Evolutionary conservation across 2,329 filamentous ascomycete species (phyloP).

Genomic region (Claviceps quebecensis): DNA sequence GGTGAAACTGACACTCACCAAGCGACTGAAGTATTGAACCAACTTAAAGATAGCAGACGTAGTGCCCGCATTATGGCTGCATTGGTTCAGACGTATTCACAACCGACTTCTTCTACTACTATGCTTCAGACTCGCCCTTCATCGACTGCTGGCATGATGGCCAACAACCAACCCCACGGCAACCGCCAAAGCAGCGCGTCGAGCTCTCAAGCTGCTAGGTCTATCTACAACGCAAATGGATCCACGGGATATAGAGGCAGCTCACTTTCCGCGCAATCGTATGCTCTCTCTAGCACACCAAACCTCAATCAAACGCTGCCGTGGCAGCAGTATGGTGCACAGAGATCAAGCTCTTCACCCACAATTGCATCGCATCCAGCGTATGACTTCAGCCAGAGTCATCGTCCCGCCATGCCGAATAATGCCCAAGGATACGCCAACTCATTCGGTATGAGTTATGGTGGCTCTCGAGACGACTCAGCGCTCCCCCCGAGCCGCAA

Average conservation of each 20-base stretch:
- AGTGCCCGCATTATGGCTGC: conserved; percentile 54
- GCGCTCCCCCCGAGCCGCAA: conserved; percentile 28
- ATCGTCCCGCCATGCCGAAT: conserved; percentile 15
- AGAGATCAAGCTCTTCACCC: conserved; percentile 34
- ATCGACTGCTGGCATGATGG: conserved; percentile 35
- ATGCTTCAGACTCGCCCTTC: conserved; percentile 63
- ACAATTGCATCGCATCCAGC: conserved; percentile 21
- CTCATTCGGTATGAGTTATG: conserved; percentile 20
- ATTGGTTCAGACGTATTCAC: conserved; percentile 67
- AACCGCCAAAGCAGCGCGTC: conserved; percentile 35
- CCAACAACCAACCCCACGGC: conserved; percentile 33
- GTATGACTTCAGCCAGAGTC: conserved; percentile 12
- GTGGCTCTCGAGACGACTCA: conserved; percentile 39
- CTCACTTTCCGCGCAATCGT: conserved; percentile 53
- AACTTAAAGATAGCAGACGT: neutral
- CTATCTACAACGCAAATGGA: conserved; percentile 17
- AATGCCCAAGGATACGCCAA: conserved; percentile 26
- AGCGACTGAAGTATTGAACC: neutral
- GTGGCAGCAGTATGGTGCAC: conserved; percentile 35
- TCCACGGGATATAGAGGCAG: conserved; percentile 39
- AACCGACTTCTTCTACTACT: conserved; percentile 58
- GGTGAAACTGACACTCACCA: neutral
- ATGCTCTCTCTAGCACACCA: conserved; percentile 62
- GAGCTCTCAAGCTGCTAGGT: conserved; percentile 18
- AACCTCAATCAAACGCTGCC: conserved; percentile 41